Evolutionary conservation across 495 filamentous ascomycete species (phyloP).

Genomic region (Terfezia claveryi): DNA sequence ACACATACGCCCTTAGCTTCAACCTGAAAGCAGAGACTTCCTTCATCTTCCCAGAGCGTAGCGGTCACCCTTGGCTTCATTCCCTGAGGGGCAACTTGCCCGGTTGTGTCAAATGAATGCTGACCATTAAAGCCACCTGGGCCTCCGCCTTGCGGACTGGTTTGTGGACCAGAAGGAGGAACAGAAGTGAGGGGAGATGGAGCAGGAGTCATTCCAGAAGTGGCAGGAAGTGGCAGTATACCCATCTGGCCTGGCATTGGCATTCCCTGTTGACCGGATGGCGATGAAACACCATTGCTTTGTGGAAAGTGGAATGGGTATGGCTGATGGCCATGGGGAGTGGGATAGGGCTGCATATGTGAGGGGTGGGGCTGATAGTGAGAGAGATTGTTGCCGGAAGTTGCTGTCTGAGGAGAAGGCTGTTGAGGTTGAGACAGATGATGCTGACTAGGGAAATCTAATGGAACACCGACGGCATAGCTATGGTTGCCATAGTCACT

Average conservation of each 20-base stretch:
- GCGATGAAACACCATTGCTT: slow-evolving; percentile 50
- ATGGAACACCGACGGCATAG: slow-evolving; percentile 34
- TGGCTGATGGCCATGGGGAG: slow-evolving; percentile 40
- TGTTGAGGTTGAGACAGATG: slow-evolving; percentile 67
- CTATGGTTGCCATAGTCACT: slow-evolving; percentile 27
- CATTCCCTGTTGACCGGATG: slow-evolving; percentile 39
- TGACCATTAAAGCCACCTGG: slow-evolving; percentile 26
- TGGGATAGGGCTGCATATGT: slow-evolving; percentile 52
- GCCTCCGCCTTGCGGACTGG: slow-evolving; percentile 24
- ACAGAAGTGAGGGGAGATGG: slow-evolving; percentile 13
- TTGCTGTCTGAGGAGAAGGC: slow-evolving; percentile 59
- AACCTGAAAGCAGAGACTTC: slow-evolving; percentile 92
- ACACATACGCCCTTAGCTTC: slow-evolving; percentile 94
- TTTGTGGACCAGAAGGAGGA: slow-evolving; percentile 16
- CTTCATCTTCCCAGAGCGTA: slow-evolving; percentile 95
- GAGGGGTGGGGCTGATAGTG: slow-evolving; percentile 58
- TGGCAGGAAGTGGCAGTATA: slow-evolving; percentile 41
- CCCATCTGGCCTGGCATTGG: slow-evolving; percentile 38
- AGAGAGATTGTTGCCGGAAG: slow-evolving; percentile 49
- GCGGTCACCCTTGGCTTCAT: slow-evolving; percentile 97
- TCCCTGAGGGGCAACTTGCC: slow-evolving; percentile 84
- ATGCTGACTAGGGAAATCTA: slow-evolving; percentile 69
- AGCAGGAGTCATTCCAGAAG: slow-evolving; percentile 14
- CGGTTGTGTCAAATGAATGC: slow-evolving; percentile 61
- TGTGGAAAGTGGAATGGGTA: slow-evolving; percentile 64